Percentiles rank a stretch among this genome's conserved stretches.
These are phyloP conservation scores for Wallacemonas sp. DNA, from an alignment of 208 protist species.

Conservation along the genomic window DNA sequence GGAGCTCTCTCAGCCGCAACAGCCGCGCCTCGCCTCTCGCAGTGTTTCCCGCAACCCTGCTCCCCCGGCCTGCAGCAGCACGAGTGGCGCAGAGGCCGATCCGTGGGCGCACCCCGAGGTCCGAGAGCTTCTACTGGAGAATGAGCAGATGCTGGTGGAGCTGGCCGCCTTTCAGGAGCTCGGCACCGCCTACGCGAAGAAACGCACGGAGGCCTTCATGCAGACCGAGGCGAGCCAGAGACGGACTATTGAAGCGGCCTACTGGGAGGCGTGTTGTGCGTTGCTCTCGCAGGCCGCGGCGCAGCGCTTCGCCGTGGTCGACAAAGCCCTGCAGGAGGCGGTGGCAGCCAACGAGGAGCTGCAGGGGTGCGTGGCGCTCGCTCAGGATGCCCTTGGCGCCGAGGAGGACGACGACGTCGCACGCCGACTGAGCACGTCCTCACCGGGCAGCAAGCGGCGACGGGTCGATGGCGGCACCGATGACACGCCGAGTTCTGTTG, in stretches of 20 bases:
- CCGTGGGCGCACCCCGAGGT: conserved; percentile 32
- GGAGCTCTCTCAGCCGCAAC: not conserved
- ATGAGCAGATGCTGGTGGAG: conserved; percentile 49
- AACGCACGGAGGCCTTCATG: not conserved
- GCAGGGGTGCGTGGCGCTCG: conserved; percentile 44
- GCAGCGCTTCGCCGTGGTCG: conserved; percentile 5
- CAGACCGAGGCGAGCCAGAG: conserved; percentile 17
- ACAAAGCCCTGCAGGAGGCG: conserved; percentile 23
- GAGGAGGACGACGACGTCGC: conserved; percentile 13
- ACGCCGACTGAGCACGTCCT: conserved; percentile 9
- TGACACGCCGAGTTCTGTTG: conserved; percentile 2
- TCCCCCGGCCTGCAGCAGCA: not conserved
- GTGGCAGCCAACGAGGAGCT: conserved; percentile 30
- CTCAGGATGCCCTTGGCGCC: conserved; percentile 38
- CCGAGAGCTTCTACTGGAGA: conserved; percentile 50
- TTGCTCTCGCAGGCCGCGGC: conserved; percentile 12
- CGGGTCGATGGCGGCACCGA: not conserved
- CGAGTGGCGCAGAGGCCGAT: not conserved
- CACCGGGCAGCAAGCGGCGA: not conserved
- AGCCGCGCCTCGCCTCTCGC: not conserved
- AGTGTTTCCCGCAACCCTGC: not conserved
- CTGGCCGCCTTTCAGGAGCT: conserved; percentile 26
- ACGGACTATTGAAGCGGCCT: conserved; percentile 11
- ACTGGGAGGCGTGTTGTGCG: conserved; percentile 20
- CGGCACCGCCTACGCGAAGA: not conserved